Evolutionary conservation across 257 asterid species (phyloP).

Genomic region (Penstemon barbatus): DNA sequence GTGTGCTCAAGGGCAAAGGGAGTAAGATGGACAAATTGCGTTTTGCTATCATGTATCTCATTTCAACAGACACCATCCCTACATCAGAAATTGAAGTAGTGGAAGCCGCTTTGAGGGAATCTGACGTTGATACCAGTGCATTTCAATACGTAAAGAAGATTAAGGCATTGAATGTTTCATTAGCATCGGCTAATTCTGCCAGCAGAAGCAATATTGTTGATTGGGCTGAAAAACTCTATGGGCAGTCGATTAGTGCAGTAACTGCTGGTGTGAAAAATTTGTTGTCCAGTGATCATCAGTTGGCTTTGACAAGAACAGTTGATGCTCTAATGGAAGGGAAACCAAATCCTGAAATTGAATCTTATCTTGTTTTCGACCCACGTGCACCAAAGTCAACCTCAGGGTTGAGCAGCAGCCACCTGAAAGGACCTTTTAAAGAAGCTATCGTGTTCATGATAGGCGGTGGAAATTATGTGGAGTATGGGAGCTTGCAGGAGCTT

Average conservation of each 20-base stretch:
- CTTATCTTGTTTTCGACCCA: constrained; percentile 82
- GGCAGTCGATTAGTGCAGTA: constrained; percentile 89
- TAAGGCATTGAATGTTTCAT: constrained; percentile 76
- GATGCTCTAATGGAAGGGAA: constrained; percentile 98
- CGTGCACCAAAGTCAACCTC: constrained; percentile 81
- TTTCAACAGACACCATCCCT: constrained; percentile 71
- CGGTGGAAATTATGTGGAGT: constrained; percentile 96
- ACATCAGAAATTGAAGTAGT: constrained; percentile 81
- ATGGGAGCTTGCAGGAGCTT: constrained; percentile 76
- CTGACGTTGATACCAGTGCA: constrained; percentile 87
- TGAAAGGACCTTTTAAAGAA: constrained; percentile 93
- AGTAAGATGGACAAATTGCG: constrained; percentile 65
- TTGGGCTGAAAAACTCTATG: constrained; percentile 97
- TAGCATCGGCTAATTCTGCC: constrained; percentile 85
- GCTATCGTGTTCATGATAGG: constrained; percentile 97
- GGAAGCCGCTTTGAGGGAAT: constrained; percentile 75
- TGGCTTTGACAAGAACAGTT: constrained; percentile 82
- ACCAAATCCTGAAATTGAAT: constrained; percentile 84
- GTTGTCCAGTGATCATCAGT: constrained; percentile 81
- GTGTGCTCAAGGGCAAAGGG: constrained; percentile 89
- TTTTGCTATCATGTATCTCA: constrained; percentile 74
- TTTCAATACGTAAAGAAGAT: constrained; percentile 95
- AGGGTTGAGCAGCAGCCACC: constrained; percentile 63
- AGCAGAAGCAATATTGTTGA: constrained; percentile 87
- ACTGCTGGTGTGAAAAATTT: constrained; percentile 94